Conservation (phyloP, 345 rosid species). For the Gossypioides kirkii region DNA sequence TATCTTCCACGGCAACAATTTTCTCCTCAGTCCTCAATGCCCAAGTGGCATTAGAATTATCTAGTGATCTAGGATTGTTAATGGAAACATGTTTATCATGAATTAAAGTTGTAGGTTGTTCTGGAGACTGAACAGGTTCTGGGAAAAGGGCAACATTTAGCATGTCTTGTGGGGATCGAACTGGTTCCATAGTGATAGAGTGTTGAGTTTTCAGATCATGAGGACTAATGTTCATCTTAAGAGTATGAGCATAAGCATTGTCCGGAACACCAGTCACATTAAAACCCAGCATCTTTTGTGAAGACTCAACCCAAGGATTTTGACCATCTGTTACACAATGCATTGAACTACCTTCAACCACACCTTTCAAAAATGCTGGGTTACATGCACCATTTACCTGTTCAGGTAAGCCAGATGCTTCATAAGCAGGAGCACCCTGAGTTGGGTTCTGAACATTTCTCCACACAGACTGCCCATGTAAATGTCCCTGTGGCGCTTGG, state of each 20-base stretch:
- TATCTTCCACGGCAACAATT: slow-evolving; percentile 29
- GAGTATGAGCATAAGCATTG: slow-evolving; percentile 36
- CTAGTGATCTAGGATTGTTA: slow-evolving; percentile 17
- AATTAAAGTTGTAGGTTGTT: slow-evolving; percentile 30
- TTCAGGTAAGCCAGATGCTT: slow-evolving; percentile 35
- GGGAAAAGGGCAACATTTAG: slow-evolving; percentile 20
- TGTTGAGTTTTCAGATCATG: slow-evolving; percentile 31
- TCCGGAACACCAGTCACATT: slow-evolving; percentile 42
- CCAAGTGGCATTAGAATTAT: slow-evolving; percentile 22
- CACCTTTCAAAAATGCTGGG: slow-evolving; percentile 39
- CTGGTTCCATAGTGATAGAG: slow-evolving; percentile 28
- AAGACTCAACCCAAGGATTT: slow-evolving; percentile 42
- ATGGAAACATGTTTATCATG: slow-evolving; percentile 16
- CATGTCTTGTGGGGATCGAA: slow-evolving; percentile 30
- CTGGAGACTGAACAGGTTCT: slow-evolving; percentile 24
- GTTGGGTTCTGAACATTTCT: slow-evolving; percentile 54
- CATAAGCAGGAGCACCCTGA: slow-evolving; percentile 47
- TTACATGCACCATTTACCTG: slow-evolving; percentile 51
- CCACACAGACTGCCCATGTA: slow-evolving; percentile 49
- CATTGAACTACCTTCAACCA: slow-evolving; percentile 47
- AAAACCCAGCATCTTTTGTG: slow-evolving; percentile 47
- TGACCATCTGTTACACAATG: slow-evolving; percentile 40
- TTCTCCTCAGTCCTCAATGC: slow-evolving; percentile 33
- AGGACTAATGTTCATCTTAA: slow-evolving; percentile 26
- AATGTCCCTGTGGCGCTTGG: slow-evolving; percentile 48